phyloP scores from a whole-genome alignment of 768 basidiomycete species.

The Suillus sp. region DNA sequence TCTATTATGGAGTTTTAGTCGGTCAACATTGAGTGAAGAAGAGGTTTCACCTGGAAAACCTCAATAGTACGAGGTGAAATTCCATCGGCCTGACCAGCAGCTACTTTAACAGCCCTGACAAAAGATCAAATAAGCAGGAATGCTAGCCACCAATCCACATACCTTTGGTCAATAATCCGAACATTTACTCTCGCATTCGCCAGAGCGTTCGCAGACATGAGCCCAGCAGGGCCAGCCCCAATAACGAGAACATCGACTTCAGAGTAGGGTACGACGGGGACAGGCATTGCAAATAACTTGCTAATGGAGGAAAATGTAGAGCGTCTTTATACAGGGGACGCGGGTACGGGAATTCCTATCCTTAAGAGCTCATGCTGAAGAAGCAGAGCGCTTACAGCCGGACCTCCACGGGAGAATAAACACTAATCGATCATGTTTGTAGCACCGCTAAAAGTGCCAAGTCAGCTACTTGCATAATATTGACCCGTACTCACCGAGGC shows the following conservation, averaged over 20 bases:
- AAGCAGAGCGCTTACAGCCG: no score
- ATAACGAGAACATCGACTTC: slow-evolving; percentile 44
- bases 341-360: background rate
- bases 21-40: background rate
- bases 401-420: background rate
- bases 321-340: slow-evolving; percentile 10
- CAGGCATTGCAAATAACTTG: slow-evolving; percentile 7
- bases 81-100: slow-evolving; percentile 32
- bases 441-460: background rate
- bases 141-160: background rate
- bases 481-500: no score
- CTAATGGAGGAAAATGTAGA: slow-evolving; percentile 5
- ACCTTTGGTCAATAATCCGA: slow-evolving; percentile 45
- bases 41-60: slow-evolving; percentile 43
- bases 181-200: slow-evolving; percentile 39
- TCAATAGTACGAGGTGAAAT: slow-evolving; percentile 37
- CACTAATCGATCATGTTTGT: background rate
- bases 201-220: slow-evolving; percentile 46
- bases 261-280: slow-evolving; percentile 19
- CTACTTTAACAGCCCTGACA: slow-evolving; percentile 20
- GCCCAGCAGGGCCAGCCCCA: slow-evolving; percentile 46
- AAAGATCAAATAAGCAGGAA: slow-evolving; percentile 9
- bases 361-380: background rate
- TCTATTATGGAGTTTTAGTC: slow-evolving; percentile 41
- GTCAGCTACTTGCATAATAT: background rate